phyloP scores from a whole-genome alignment of 2,329 filamentous ascomycete species.

The Chaetothyriales sp. region DNA sequence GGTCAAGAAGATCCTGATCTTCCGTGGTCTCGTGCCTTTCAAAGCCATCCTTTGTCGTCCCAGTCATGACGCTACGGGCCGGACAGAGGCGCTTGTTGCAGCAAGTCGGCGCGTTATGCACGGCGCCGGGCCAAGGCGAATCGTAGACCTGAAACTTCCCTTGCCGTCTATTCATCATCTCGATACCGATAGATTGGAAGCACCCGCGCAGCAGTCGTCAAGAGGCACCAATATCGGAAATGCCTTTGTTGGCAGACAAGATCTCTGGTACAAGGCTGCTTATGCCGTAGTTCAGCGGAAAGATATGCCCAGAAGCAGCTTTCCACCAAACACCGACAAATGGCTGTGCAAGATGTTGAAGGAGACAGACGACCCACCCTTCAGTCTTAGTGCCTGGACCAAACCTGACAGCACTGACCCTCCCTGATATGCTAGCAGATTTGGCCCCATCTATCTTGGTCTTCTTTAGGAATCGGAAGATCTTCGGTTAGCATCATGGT shows the following conservation, averaged over 20 bases:
- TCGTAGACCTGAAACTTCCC: neutral
- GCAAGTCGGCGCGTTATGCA: neutral
- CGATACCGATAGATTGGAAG: neutral
- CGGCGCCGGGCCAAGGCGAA: neutral
- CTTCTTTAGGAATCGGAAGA: neutral
- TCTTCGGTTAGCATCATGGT: neutral
- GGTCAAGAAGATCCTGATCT: conserved; percentile 4
- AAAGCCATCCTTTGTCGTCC: neutral
- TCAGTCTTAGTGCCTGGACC: neutral
- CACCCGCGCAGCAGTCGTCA: neutral
- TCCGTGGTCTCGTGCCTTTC: conserved; percentile 3
- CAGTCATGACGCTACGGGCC: neutral
- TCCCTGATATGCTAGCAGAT: neutral
- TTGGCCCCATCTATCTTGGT: neutral
- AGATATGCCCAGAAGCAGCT: neutral
- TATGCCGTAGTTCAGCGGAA: conserved; percentile 2
- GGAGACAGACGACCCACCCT: neutral
- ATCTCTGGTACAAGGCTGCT: conserved; percentile 3
- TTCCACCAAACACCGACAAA: neutral
- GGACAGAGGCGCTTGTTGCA: neutral
- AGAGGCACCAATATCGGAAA: conserved; percentile 1
- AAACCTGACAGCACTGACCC: neutral
- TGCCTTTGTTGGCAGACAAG: conserved; percentile 3
- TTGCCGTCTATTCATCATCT: conserved; percentile 1
- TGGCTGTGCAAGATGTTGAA: neutral